phyloP scores from a whole-genome alignment of 2,329 filamentous ascomycete genomes.

The Rutstroemia sp. region DNA sequence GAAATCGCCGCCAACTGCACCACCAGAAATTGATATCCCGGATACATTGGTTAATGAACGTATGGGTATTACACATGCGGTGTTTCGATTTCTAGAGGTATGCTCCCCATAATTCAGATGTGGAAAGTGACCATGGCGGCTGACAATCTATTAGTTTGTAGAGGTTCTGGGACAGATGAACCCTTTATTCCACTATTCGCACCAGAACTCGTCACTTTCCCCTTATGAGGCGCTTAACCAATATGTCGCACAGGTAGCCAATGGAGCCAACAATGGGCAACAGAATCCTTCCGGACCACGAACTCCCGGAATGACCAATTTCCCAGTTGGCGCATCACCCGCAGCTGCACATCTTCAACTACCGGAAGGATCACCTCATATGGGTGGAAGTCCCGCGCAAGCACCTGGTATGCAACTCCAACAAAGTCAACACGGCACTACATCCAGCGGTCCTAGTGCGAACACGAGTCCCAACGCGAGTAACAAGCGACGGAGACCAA shows the following conservation, averaged over 20 bases:
- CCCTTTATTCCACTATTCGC: conserved; percentile 52
- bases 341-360: conserved; percentile 52
- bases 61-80: conserved; percentile 52
- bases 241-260: conserved; percentile 42
- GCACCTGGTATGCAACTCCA: conserved; percentile 60
- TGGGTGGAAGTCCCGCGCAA: conserved; percentile 50
- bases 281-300: conserved; percentile 22
- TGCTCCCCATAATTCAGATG: background rate
- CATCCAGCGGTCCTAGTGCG: conserved; percentile 57
- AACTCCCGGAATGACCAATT: conserved; percentile 31
- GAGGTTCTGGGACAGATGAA: conserved; percentile 63
- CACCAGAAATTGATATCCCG: conserved; percentile 55
- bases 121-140: conserved; percentile 1
- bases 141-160: conserved; percentile 41
- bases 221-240: conserved; percentile 54
- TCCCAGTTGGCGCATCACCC: conserved; percentile 52
- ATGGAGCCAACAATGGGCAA: conserved; percentile 15
- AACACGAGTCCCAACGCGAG: conserved; percentile 44
- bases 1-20: conserved; percentile 51
- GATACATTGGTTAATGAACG: conserved; percentile 47
- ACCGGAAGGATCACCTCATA: conserved; percentile 51
- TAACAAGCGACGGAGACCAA: conserved; percentile 34
- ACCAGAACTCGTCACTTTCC: conserved; percentile 44
- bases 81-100: conserved; percentile 60
- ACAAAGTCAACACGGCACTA: conserved; percentile 61